Evolutionary conservation across 2,329 filamentous ascomycete genomes (phyloP).

Genomic region (Graphium sp.): DNA sequence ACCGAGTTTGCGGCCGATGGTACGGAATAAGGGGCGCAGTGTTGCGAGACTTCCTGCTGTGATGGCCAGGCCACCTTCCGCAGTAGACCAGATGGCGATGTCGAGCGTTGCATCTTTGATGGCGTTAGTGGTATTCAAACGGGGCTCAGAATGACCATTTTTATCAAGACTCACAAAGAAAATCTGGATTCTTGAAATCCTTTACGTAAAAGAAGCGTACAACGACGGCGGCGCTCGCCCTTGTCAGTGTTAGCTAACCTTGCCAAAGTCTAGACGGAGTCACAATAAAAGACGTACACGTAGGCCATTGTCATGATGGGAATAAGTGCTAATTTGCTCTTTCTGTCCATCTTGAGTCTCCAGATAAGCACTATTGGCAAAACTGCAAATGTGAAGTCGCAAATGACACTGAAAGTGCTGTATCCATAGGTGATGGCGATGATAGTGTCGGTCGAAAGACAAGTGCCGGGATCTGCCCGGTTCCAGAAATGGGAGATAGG

Average conservation of each 20-base stretch:
- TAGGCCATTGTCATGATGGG: constrained; percentile 39
- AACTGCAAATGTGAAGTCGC: constrained; percentile 32
- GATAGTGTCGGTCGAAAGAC: constrained; percentile 23
- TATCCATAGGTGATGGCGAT: constrained; percentile 34
- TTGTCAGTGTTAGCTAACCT: constrained; percentile 9
- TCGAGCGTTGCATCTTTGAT: constrained; percentile 17
- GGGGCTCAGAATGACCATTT: too few relatives aligned
- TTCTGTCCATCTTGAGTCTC: constrained; percentile 33
- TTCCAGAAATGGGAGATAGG: constrained; percentile 24
- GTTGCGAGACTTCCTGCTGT: constrained; percentile 28
- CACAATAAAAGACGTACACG: constrained; percentile 14
- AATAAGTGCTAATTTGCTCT: constrained; percentile 32
- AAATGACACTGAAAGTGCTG: constrained; percentile 28
- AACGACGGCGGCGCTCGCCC: constrained; percentile 25
- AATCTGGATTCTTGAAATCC: constrained; percentile 20
- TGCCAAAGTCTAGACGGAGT: not conserved
- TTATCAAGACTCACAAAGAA: constrained; percentile 19
- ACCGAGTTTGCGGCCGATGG: constrained; percentile 15
- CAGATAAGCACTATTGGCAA: constrained; percentile 36
- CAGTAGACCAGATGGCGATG: constrained; percentile 30
- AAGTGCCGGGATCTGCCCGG: constrained; percentile 14
- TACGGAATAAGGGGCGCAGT: constrained; percentile 23
- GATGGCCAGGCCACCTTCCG: constrained; percentile 28
- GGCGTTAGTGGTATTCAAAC: not conserved
- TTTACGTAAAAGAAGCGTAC: constrained; percentile 21